Conservation (phyloP, 2,329 filamentous ascomycete species). For the Colletotrichum falcatum region DNA sequence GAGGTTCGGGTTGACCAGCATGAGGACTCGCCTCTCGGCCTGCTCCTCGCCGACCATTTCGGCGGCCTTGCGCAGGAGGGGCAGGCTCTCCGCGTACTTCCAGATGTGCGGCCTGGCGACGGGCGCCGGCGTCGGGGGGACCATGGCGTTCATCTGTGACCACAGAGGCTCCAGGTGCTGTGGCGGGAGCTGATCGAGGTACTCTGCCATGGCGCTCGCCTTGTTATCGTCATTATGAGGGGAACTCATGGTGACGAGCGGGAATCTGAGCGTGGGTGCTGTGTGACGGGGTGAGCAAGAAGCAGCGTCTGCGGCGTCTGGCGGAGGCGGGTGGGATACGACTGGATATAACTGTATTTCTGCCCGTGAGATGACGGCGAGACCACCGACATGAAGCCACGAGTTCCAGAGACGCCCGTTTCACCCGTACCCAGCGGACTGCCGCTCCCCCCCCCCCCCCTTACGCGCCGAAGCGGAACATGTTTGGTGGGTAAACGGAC, state of each 20-base stretch:
- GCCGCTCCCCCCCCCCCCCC: neutral
- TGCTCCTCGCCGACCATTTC: slow-evolving; percentile 53
- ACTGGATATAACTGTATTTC: too few species aligned
- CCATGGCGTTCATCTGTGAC: slow-evolving; percentile 61
- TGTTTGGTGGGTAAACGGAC: neutral
- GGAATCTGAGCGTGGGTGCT: neutral
- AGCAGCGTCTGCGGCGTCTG: neutral
- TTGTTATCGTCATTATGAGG: slow-evolving; percentile 36
- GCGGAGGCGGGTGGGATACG: too few species aligned
- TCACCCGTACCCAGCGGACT: slow-evolving; percentile 29
- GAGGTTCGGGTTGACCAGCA: slow-evolving; percentile 55
- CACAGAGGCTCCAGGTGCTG: slow-evolving; percentile 58
- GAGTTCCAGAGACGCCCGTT: neutral
- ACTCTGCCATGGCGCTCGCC: slow-evolving; percentile 47
- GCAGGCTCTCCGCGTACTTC: slow-evolving; percentile 52
- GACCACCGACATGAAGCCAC: slow-evolving; percentile 3
- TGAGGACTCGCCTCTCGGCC: slow-evolving; percentile 56
- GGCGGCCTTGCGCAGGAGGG: slow-evolving; percentile 51
- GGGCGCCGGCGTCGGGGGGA: slow-evolving; percentile 60
- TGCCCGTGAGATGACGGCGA: neutral
- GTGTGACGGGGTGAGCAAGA: neutral
- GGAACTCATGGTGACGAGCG: slow-evolving; percentile 15
- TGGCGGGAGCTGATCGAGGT: slow-evolving; percentile 46
- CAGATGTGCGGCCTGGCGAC: slow-evolving; percentile 54
- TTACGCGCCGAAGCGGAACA: slow-evolving; percentile 16